A percentile compares a stretch with the other conserved stretches of the same genome.
Conservation (phyloP, 2,329 filamentous ascomycete species). For the Ophiocordyceps polyrhachis-furcata region DNA sequence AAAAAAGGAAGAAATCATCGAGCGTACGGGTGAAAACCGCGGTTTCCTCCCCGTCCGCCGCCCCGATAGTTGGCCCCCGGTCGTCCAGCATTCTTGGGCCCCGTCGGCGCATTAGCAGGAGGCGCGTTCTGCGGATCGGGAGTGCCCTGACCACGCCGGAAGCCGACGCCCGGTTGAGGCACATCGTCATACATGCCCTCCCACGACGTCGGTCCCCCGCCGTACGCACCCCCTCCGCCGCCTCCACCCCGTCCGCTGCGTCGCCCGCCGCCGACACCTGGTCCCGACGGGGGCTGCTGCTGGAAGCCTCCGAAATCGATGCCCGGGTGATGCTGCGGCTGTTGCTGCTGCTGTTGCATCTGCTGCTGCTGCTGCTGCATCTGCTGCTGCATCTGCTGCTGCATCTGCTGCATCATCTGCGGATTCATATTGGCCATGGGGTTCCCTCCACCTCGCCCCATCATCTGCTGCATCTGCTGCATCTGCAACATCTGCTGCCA, state of each 20-base stretch:
- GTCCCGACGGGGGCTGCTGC: constrained; percentile 26
- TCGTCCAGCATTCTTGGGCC: constrained; percentile 84
- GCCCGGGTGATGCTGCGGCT: constrained; percentile 5
- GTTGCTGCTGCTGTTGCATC: constrained; percentile 3
- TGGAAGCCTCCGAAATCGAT: not conserved
- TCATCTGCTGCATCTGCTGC: constrained; percentile 47
- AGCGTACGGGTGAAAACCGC: constrained; percentile 66
- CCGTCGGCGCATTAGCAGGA: constrained; percentile 57
- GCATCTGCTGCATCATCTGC: constrained; percentile 42
- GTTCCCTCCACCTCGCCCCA: constrained; percentile 20
- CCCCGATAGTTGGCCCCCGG: constrained; percentile 88
- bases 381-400: constrained; percentile 25
- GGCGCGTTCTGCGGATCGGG: constrained; percentile 25
- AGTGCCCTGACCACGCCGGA: constrained; percentile 21
- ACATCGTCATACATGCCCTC: constrained; percentile 98
- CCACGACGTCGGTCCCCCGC: constrained; percentile 65
- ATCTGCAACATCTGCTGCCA: constrained; percentile 61
- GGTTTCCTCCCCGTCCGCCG: constrained; percentile 56
- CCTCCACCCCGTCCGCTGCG: constrained; percentile 8
- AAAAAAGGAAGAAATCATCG: too few species aligned
- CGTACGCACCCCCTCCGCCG: constrained; percentile 22
- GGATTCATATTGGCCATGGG: constrained; percentile 21
- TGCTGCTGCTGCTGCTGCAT: constrained; percentile 12
- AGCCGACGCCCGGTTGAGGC: constrained; percentile 47
- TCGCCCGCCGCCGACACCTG: constrained; percentile 4